Evolutionary conservation across 805 yeast genomes (phyloP).

Genomic region (Ogataea chonburiensis): DNA sequence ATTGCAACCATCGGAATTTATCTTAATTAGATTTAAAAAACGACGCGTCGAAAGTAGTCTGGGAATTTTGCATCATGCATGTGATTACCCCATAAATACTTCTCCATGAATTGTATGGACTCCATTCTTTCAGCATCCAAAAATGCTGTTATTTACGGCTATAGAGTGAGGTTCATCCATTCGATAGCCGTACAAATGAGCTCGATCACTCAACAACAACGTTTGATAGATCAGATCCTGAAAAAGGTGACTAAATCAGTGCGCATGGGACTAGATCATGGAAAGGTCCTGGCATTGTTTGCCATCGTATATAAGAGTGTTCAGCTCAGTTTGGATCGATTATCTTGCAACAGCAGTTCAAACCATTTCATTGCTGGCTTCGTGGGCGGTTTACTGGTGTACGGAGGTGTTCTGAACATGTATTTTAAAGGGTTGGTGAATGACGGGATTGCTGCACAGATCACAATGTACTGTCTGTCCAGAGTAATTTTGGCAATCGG

Average conservation of each 20-base stretch:
- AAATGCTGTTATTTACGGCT: conserved; percentile 34
- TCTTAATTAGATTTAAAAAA: neutral
- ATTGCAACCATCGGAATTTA: conserved; percentile 1
- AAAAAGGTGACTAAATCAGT: conserved; percentile 23
- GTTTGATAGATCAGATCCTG: conserved; percentile 13
- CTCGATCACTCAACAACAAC: conserved; percentile 15
- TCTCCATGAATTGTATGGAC: conserved; percentile 6
- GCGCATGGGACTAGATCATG: conserved; percentile 32
- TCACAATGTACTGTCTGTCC: conserved; percentile 70
- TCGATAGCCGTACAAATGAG: conserved; percentile 30
- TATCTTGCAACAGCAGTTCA: conserved; percentile 3
- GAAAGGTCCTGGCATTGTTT: conserved; percentile 32
- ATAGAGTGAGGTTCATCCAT: conserved; percentile 33
- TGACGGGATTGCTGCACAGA: conserved; percentile 58
- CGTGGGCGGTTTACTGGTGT: conserved; percentile 31
- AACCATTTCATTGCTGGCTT: conserved; percentile 32
- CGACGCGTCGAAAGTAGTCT: conserved; percentile 16
- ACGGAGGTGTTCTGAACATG: conserved; percentile 30
- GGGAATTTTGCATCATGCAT: conserved; percentile 2
- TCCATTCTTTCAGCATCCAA: conserved; percentile 20
- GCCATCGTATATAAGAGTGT: conserved; percentile 30
- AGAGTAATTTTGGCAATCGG: conserved; percentile 64
- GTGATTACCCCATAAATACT: conserved; percentile 8
- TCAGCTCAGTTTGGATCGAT: conserved; percentile 12
- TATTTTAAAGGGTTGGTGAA: conserved; percentile 15